These are phyloP conservation scores for Leccinum truebloodii DNA, from an alignment of 768 basidiomycete species.

Conservation along the genomic window DNA sequence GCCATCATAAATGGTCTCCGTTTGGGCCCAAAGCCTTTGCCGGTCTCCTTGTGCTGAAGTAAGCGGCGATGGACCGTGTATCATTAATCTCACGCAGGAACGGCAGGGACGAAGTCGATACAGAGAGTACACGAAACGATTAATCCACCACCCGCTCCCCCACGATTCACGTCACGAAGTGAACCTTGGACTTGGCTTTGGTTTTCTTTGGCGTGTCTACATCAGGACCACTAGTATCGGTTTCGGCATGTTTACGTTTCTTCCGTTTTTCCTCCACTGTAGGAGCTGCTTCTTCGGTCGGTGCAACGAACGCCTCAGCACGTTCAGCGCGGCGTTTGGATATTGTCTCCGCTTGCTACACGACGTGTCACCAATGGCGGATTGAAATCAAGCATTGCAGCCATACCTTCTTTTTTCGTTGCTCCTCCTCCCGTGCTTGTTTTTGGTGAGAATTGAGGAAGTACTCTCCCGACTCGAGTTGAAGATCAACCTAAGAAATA, in stretches of 20 bases:
- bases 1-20: conserved; percentile 18
- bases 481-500: conserved; percentile 71
- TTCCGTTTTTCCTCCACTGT: conserved; percentile 79
- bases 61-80: conserved; percentile 18
- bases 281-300: conserved; percentile 71
- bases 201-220: conserved; percentile 42
- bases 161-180: conserved; percentile 7
- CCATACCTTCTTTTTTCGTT: conserved; percentile 66
- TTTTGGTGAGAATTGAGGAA: conserved; percentile 94
- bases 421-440: conserved; percentile 68
- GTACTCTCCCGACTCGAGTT: conserved; percentile 96
- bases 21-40: conserved; percentile 7
- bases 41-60: conserved; percentile 27
- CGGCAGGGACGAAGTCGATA: neutral
- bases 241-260: conserved; percentile 48
- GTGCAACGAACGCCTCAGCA: conserved; percentile 86
- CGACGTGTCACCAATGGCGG: conserved; percentile 3
- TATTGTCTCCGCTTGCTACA: conserved; percentile 76
- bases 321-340: conserved; percentile 76
- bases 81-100: neutral
- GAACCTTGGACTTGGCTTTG: conserved; percentile 23
- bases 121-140: conserved; percentile 10
- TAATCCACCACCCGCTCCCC: neutral
- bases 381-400: neutral
- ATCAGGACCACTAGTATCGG: conserved; percentile 30